Base-by-base conservation (phyloP, 2,329 filamentous ascomycete species). In the Mariannaea elegans region DNA sequence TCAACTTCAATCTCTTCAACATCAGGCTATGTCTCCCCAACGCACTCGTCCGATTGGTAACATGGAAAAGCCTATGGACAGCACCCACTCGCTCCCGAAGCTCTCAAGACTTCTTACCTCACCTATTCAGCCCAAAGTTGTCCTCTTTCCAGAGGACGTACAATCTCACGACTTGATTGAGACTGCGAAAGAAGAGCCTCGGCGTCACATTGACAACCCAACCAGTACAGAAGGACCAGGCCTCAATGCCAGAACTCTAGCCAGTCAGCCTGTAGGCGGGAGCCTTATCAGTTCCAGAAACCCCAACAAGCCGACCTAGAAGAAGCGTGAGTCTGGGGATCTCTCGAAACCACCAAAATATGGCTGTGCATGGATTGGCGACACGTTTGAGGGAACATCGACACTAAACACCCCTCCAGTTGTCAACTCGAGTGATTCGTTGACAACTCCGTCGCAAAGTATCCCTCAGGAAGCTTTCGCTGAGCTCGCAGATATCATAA, bases 21-120 rank as follows among this genome's bases (percentile, higher is more conserved):
- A 52, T 38, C n/a, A 52, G 12, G 38, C 16, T 19, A 44, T 32
- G 12, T 4, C 29, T 23, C 27, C n/a, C 14, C 41, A 10, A 13
- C 50, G 41, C n/a, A n/a, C 38, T 38, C 14, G 19, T 32, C 31
- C 23, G 3, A 32, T 14, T 18, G 21, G 51, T 29, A 51, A 32
- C 18, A 69, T 69, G 61, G 70, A 70, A 62, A 52, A 39, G 23
- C 65, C 18, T 44, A 58, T 16, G 54, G 63, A 63, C 31, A 53
- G 41, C 10, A 36, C 45, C 4, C 56, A 57, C 24, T 69, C 61
- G 16, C 66, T 69, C 39, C 63, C 68, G 31, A 67, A 52, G 12
- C 57, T 64, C 4, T 64, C 67, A 4, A 64, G 55, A 21, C 51
- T 63, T 21, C 67, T 67, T 10, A 49, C 59, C 14, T 29, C 54